Percentiles rank a stretch among this genome's conserved stretches.
Conservation (phyloP, 208 protist genomes). For the Zelonia costaricensis region DNA sequence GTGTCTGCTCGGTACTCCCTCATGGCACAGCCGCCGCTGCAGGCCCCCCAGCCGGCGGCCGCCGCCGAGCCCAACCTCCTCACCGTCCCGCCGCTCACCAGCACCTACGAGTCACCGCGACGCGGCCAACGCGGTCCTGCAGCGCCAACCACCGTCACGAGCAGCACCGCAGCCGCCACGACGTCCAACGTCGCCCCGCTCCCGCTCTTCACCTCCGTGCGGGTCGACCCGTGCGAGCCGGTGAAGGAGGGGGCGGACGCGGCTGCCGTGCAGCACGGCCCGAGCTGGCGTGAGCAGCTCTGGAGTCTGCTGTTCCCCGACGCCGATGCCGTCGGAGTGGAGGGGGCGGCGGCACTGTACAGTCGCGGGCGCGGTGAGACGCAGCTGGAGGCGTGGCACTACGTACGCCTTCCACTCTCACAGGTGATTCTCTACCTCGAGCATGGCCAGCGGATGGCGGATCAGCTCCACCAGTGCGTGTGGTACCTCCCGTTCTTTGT, state of each 20-base stretch:
- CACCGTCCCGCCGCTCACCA: too few relatives aligned
- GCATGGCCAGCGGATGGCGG: conserved; percentile 24
- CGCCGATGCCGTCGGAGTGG: conserved; percentile 9
- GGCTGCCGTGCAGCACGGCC: background rate
- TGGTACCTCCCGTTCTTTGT: conserved; percentile 32
- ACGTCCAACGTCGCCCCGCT: too few relatives aligned
- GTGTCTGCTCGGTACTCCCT: too few relatives aligned
- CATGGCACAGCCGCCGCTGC: too few relatives aligned
- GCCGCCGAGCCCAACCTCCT: too few relatives aligned
- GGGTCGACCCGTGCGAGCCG: too few relatives aligned
- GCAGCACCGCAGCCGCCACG: too few relatives aligned
- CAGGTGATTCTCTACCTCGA: conserved; percentile 24
- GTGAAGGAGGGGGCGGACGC: background rate
- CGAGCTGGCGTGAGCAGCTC: conserved; percentile 9
- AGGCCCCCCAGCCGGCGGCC: too few relatives aligned
- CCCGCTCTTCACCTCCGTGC: too few relatives aligned
- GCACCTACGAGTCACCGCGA: too few relatives aligned
- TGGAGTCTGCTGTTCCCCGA: conserved; percentile 12
- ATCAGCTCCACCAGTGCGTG: conserved; percentile 14
- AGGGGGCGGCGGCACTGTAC: conserved; percentile 2
- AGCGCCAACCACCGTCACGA: too few relatives aligned
- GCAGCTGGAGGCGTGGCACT: conserved; percentile 4
- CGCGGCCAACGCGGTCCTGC: too few relatives aligned
- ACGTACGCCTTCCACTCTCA: conserved; percentile 28
- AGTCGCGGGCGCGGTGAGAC: background rate